Conservation (phyloP, 257 asterid genomes). For the Plantago major region DNA sequence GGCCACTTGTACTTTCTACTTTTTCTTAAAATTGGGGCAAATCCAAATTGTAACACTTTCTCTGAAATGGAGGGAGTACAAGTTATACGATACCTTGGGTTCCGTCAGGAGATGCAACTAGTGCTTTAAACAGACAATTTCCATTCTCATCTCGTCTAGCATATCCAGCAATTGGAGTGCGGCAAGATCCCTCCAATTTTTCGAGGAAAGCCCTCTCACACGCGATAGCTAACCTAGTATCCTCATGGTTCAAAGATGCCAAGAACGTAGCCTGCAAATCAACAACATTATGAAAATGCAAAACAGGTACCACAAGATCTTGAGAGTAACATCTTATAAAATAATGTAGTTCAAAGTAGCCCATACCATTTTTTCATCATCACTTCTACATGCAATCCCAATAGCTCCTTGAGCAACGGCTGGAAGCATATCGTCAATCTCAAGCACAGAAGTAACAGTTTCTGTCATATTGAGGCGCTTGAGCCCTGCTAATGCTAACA, state of each 20-base stretch:
- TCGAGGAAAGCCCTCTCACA: slow-evolving; percentile 87
- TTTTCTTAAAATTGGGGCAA: no score
- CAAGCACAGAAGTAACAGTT: slow-evolving; percentile 58
- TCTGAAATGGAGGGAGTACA: no score
- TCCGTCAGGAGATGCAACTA: slow-evolving; percentile 97
- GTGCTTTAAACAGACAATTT: slow-evolving; percentile 66
- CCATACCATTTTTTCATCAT: slow-evolving; percentile 78
- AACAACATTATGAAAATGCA: neutral
- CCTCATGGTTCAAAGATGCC: slow-evolving; percentile 89
- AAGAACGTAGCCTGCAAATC: slow-evolving; percentile 60
- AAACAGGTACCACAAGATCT: neutral
- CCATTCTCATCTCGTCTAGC: slow-evolving; percentile 71
- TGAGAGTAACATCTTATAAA: neutral
- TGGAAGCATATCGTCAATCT: slow-evolving; percentile 97
- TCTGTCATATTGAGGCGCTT: slow-evolving; percentile 87
- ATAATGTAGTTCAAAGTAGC: neutral
- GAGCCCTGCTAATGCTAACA: slow-evolving; percentile 88
- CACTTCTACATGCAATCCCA: slow-evolving; percentile 84
- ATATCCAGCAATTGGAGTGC: slow-evolving; percentile 61
- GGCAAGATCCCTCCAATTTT: no score
- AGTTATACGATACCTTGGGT: slow-evolving; percentile 40
- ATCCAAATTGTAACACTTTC: no score
- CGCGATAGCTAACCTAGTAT: slow-evolving; percentile 74
- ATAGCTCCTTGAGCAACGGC: slow-evolving; percentile 99
- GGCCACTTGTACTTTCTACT: no score